These are phyloP conservation scores for Fusarium multiceps DNA, from an alignment of 2,329 filamentous ascomycete genomes.

Conservation along the genomic window DNA sequence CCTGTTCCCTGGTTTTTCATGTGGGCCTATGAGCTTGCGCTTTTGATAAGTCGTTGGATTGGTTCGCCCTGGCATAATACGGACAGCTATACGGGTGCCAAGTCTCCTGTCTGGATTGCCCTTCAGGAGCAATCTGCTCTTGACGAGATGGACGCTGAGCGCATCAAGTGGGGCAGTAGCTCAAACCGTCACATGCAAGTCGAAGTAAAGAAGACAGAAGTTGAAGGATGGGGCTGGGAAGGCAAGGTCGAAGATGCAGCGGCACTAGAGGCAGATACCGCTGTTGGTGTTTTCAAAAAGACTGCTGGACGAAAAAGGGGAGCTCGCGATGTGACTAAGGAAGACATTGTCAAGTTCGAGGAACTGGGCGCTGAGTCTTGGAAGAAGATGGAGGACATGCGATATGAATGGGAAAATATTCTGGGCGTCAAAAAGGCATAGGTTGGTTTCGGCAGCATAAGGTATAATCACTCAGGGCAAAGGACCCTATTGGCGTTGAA, in stretches of 20 bases:
- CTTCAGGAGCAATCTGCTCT: slow-evolving; percentile 73
- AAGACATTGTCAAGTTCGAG: slow-evolving; percentile 71
- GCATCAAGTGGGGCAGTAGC: slow-evolving; percentile 87
- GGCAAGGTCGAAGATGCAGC: slow-evolving; percentile 64
- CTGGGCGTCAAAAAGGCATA: slow-evolving; percentile 33
- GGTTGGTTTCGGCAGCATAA: neutral
- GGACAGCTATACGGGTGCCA: slow-evolving; percentile 80
- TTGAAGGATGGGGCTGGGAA: slow-evolving; percentile 85
- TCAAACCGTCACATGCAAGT: slow-evolving; percentile 68
- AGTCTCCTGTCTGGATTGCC: slow-evolving; percentile 80
- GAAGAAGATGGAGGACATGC: slow-evolving; percentile 77
- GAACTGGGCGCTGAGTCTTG: slow-evolving; percentile 70
- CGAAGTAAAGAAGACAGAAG: slow-evolving; percentile 79
- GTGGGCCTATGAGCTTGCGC: slow-evolving; percentile 73
- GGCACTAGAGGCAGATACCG: slow-evolving; percentile 56
- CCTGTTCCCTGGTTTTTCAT: slow-evolving; percentile 77
- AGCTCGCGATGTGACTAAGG: slow-evolving; percentile 68
- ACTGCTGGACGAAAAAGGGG: slow-evolving; percentile 69
- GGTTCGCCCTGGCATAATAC: slow-evolving; percentile 91
- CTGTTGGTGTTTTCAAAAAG: slow-evolving; percentile 61
- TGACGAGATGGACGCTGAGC: slow-evolving; percentile 64
- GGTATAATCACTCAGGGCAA: neutral
- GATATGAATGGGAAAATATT: slow-evolving; percentile 71
- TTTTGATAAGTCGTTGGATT: slow-evolving; percentile 78
- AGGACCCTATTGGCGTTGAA: slow-evolving; percentile 5